Conservation (phyloP, 2,329 filamentous ascomycete genomes). For the Arthrobotrys iridis region DNA sequence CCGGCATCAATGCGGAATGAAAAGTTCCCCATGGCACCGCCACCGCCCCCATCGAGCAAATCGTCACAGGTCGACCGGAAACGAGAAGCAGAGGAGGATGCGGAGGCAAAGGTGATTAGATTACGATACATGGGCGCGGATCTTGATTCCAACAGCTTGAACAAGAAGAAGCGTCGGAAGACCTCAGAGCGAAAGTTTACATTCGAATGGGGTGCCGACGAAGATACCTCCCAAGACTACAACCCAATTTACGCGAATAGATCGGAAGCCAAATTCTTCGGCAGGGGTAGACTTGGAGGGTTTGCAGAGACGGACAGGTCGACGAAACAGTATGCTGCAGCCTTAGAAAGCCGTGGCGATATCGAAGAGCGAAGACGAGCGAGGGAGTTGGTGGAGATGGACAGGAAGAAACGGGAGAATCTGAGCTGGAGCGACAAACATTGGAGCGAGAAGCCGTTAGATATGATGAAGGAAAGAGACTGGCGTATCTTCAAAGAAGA, state of each 20-base stretch:
- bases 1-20: conserved; percentile 60
- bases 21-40: conserved; percentile 49
- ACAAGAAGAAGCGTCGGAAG: conserved; percentile 92
- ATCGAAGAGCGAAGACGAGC: conserved; percentile 81
- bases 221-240: conserved; percentile 86
- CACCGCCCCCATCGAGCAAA: conserved; percentile 58
- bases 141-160: conserved; percentile 83
- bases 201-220: conserved; percentile 95
- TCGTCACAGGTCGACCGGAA: conserved; percentile 57
- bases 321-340: conserved; percentile 72
- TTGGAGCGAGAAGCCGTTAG: conserved; percentile 92
- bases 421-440: conserved; percentile 85
- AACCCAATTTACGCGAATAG: conserved; percentile 81
- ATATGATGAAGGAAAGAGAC: conserved; percentile 95
- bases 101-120: conserved; percentile 78
- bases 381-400: conserved; percentile 83
- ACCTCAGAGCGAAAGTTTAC: conserved; percentile 98
- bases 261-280: conserved; percentile 75
- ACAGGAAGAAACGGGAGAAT: conserved; percentile 76
- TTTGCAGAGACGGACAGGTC: conserved; percentile 65
- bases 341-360: conserved; percentile 77
- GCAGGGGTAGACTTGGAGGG: conserved; percentile 73
- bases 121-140: conserved; percentile 92
- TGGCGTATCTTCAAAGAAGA: conserved; percentile 99
- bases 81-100: conserved; percentile 65